A percentile compares a stretch with the other conserved stretches of the same genome.
These are phyloP conservation scores for Lachnellula subtilissima DNA, from an alignment of 2,329 filamentous ascomycete species.

Conservation along the genomic window DNA sequence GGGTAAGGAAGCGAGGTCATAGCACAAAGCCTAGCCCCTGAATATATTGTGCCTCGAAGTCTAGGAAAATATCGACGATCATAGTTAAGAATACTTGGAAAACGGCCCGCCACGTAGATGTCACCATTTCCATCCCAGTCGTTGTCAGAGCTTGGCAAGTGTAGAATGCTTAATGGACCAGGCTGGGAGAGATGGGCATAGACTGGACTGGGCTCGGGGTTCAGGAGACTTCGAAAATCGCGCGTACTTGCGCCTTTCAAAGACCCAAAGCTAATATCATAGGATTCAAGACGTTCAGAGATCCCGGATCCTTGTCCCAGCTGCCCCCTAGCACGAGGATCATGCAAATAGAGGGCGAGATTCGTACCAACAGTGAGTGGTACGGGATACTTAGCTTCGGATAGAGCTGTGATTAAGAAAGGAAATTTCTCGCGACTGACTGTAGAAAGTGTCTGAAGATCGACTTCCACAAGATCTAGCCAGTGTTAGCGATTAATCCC, in stretches of 20 bases:
- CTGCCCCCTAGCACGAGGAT: slow-evolving; percentile 51
- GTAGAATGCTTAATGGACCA: slow-evolving; percentile 76
- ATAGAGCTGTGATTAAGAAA: slow-evolving; percentile 79
- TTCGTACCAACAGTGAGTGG: slow-evolving; percentile 83
- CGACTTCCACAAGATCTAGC: slow-evolving; percentile 69
- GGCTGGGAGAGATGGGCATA: slow-evolving; percentile 75
- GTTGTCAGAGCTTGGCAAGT: slow-evolving; percentile 55
- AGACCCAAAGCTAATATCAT: slow-evolving; percentile 24
- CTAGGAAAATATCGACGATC: slow-evolving; percentile 80
- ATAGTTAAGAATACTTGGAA: slow-evolving; percentile 84
- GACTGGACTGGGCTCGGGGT: slow-evolving; percentile 46
- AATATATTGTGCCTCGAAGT: slow-evolving; percentile 74
- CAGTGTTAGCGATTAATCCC: slow-evolving; percentile 15
- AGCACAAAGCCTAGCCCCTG: slow-evolving; percentile 72
- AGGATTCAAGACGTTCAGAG: slow-evolving; percentile 22
- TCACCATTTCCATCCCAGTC: slow-evolving; percentile 51
- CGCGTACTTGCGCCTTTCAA: slow-evolving; percentile 17
- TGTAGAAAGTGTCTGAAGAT: slow-evolving; percentile 67
- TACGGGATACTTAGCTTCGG: slow-evolving; percentile 57
- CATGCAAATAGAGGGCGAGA: slow-evolving; percentile 75
- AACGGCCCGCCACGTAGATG: slow-evolving; percentile 84
- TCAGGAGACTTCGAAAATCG: slow-evolving; percentile 22
- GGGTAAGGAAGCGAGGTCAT: slow-evolving; percentile 66
- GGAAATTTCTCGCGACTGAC: slow-evolving; percentile 69
- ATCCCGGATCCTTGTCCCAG: slow-evolving; percentile 16